Percentiles rank a stretch among this genome's conserved stretches.
These are phyloP conservation scores for Leptomonas pyrrhocoris DNA, from an alignment of 208 protist genomes.

Conservation along the genomic window DNA sequence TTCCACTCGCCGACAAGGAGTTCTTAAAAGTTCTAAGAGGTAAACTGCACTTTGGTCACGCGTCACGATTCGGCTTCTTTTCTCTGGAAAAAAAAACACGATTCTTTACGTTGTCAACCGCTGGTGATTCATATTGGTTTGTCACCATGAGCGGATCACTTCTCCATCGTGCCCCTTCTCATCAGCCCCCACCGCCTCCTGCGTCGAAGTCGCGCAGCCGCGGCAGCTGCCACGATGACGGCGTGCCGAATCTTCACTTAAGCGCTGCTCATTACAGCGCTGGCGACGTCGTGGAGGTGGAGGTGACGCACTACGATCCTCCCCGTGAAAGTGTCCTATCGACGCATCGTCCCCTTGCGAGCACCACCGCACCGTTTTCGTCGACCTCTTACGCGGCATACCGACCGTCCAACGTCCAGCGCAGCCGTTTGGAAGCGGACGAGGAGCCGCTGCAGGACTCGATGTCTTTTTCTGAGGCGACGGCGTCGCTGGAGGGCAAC, in stretches of 20 bases:
- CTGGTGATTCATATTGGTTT: neutral
- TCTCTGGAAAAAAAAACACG: neutral
- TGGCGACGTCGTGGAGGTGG: slow-evolving; percentile 12
- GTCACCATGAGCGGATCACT: slow-evolving; percentile 12
- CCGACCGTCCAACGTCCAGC: neutral
- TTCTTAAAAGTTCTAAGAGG: too few species aligned
- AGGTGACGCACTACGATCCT: too few species aligned
- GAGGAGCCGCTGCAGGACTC: slow-evolving; percentile 15
- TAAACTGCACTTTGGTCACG: too few species aligned
- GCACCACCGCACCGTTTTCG: too few species aligned
- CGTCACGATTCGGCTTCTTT: too few species aligned
- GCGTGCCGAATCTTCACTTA: slow-evolving; percentile 5
- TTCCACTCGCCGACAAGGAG: too few species aligned
- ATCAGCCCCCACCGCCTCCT: slow-evolving; percentile 15
- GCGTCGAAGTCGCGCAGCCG: slow-evolving; percentile 9
- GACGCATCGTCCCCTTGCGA: too few species aligned
- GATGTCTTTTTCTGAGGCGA: slow-evolving; percentile 7
- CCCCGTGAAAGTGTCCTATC: too few species aligned
- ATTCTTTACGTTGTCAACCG: neutral
- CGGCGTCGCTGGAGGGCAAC: neutral
- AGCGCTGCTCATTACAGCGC: slow-evolving; percentile 9
- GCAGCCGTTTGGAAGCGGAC: slow-evolving; percentile 13
- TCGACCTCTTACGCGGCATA: neutral
- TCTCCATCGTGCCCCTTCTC: slow-evolving; percentile 7
- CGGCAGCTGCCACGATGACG: slow-evolving; percentile 12